Base-by-base conservation (phyloP, 257 asterid genomes). In the Capsicum pubescens region DNA sequence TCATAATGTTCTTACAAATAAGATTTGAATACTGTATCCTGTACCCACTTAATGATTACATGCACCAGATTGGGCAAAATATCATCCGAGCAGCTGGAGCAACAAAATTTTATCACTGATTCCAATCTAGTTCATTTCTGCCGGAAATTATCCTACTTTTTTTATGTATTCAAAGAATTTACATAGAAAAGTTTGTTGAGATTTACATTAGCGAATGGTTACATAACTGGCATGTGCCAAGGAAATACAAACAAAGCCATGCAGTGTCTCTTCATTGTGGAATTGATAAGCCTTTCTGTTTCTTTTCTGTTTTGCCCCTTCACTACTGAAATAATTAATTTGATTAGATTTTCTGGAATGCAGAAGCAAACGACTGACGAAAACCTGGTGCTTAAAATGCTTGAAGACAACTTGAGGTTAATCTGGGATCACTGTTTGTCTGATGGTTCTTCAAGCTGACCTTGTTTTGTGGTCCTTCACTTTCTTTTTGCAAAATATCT, bases 361-460 rank as follows among this genome's bases (percentile, higher is more conserved):
- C 90, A 89, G 92, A 87, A 86, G 82, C 88, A 83, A 32, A 80
- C 60, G 11, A 61, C 32, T 35, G 63, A 91, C 0, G 83, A 80
- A 7, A 87, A 89, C 19, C 66, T 66, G 32, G 86, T 89, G 13
- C 16, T 39, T 35, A 86, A 87, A 82, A 89, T 83, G 90, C 88
- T 91, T 58, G 44, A 77, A 71, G 85, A 88, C 56, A 87, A 87
- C 87, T 67, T 91, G 79, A 87, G 83, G 85, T 57, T 90, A 83
- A 87, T 89, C 55, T 89, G 94, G 94, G 89, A 83, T 58, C 13
- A 83, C 85, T 86, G 83, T 48, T 56, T 90, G 61, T 77, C 85
- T 66, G 74, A 61, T 79, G 84, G 66, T 67, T 72, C 83, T 63
- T 80, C 55, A 48, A 39, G 83, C 80, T 81, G 86, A 85, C 82